Base-by-base conservation (phyloP, 2,329 filamentous ascomycete species). In the Colletotrichum eleusines region DNA sequence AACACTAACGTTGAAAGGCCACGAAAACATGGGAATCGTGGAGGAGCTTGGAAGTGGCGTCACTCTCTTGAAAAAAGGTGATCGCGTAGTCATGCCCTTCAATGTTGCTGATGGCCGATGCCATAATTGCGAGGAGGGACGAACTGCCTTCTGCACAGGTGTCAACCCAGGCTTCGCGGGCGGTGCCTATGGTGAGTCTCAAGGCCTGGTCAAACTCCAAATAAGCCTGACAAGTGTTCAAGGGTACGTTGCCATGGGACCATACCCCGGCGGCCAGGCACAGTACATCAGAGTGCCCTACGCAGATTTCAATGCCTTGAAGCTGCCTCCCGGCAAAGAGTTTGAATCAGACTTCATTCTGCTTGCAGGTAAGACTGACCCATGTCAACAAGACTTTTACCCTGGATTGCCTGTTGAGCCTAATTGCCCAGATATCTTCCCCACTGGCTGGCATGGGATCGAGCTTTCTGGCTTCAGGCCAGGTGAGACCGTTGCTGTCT, bases 271-370 rank as follows among this genome's bases (percentile, higher is more conserved):
- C 63, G 69, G 66, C 31, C 88, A 91, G 76, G 90, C 89, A 3
- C 88, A 92, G 76, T 92, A 89, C 69, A 80, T 92, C 23, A 84
- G 89, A 4, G 87, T 92, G 1, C 90, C 90, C 0, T 91, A 88
- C 68, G 90, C 90, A 1, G 90, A 92, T 75, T 91, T 91, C 80
- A 92, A 92, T 71, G 87, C 87, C 7, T 78, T 92, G 40, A 86
- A 86, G 63, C 80, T 92, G 1, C 90, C 90, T 1, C 80, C 85
- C 8, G 89, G 89, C 0, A 89, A 81, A 20, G 88, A 90, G 72
- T 82, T 90, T 57, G 90, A 92, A 76, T 82, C 85, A 0, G 89
- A 91, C 74, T 91, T 89, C 73, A 86, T 87, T 61, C 76, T 85
- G 2, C 78, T 85, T 1, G 83, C 83, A 33, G 81, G 80, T 81